Base-by-base conservation (phyloP, 1,284 basidiomycete species). In the Agroathelia rolfsii region DNA sequence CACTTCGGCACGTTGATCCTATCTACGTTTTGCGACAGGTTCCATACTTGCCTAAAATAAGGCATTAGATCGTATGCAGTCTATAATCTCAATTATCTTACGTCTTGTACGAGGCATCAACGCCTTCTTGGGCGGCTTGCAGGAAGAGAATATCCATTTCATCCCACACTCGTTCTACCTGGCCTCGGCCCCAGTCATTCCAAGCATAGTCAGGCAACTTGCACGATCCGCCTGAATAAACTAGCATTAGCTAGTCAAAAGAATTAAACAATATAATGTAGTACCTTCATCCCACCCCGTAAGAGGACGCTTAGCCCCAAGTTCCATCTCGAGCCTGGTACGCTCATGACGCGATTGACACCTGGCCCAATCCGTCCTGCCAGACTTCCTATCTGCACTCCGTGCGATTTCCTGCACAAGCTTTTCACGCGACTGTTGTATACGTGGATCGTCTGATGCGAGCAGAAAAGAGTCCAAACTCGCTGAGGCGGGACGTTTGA, bases 11-110 rank as follows among this genome's bases (percentile, higher is more conserved):
- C 80, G 3, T 84, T 85, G 24, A 81, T 87, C 10, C 90, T 76
- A 54, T 92, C 88, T 18, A 96, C 93, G 45, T 96, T 96, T 55
- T 96, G 92, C 3, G 88, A 93, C n/a, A 96, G 67, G 55, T 96
- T 96, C 93, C 92, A 96, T 2, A 95, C 84, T 57, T 81, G 66
- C 1, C 82, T 86, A 41, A 35, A 34, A 18, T 13, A 34, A 14
- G 34, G n/a, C n/a, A n/a, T n/a, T n/a, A n/a, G n/a, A n/a, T n/a
- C n/a, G n/a, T n/a, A n/a, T n/a, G n/a, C n/a, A n/a, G 32, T 30
- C 25, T 15, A 45, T 18, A 36, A 23, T 29, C 30, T 28, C 32
- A 39, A 5, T 16, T 5, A 24, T 60, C 75, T 53, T 47, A 90
- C 73, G 86, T 90, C 52, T 93, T 92, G 57, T 77, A 90, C 0